A percentile compares a stretch with the other conserved stretches of the same genome.
Conservation (phyloP, 768 basidiomycete genomes). For the Tremella yokohamensis region DNA sequence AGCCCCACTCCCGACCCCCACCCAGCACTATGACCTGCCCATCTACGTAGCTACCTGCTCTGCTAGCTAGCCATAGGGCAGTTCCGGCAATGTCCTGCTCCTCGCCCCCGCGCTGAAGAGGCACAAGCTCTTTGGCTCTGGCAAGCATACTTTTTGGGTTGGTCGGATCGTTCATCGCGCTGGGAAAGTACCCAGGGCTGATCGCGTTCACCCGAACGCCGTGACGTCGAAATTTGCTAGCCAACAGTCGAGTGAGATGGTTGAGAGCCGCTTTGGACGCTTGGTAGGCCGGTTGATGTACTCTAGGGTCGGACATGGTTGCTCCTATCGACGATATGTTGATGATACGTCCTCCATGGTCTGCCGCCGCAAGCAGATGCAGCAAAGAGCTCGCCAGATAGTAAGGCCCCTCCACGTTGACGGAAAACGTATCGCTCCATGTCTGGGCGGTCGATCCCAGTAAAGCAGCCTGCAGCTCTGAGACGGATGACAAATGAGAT, state of each 20-base stretch:
- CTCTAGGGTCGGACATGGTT: conserved; percentile 24
- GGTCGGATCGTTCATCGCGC: conserved; percentile 25
- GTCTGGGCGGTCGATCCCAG: conserved; percentile 19
- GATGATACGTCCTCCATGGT: conserved; percentile 18
- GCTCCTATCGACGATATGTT: conserved; percentile 33
- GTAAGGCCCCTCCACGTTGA: conserved; percentile 22
- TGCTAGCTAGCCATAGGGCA: conserved; percentile 24
- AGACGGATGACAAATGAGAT: conserved; percentile 19
- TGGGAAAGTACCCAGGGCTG: conserved; percentile 28
- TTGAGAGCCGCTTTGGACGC: conserved; percentile 28
- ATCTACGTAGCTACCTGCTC: conserved; percentile 26
- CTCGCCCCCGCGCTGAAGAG: conserved; percentile 22
- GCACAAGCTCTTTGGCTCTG: conserved; percentile 22
- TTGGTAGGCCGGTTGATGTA: conserved; percentile 30
- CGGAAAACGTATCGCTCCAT: conserved; percentile 19
- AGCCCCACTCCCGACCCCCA: conserved; percentile 7
- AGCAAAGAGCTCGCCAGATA: conserved; percentile 21
- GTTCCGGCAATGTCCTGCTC: conserved; percentile 25
- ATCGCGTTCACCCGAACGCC: conserved; percentile 31
- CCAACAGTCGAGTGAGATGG: conserved; percentile 27
- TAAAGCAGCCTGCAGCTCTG: conserved; percentile 21
- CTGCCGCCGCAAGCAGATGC: conserved; percentile 17
- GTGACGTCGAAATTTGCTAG: conserved; percentile 23
- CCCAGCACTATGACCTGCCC: conserved; percentile 18
- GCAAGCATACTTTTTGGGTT: conserved; percentile 24